Evolutionary conservation across 176 grass and related monocot genomes (phyloP).

Genomic region (Echinochloa phyllopogon): DNA sequence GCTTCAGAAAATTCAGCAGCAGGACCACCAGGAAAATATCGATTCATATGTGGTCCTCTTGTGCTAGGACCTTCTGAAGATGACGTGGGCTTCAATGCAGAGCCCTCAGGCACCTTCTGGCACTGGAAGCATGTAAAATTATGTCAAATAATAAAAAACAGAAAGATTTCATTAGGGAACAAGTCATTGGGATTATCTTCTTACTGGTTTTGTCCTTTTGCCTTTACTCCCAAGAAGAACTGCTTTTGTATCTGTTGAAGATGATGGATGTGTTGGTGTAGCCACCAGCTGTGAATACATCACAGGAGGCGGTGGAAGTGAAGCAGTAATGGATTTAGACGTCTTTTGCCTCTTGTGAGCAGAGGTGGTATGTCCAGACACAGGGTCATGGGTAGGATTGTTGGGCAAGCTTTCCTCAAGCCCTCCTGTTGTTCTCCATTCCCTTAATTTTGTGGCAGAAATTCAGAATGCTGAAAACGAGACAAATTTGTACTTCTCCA

Average conservation of each 20-base stretch:
- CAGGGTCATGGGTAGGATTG: slow-evolving; percentile 66
- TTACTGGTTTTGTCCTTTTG: slow-evolving; percentile 84
- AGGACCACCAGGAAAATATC: slow-evolving; percentile 50
- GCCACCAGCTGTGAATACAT: slow-evolving; percentile 62
- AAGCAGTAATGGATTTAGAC: slow-evolving; percentile 67
- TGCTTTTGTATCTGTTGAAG: slow-evolving; percentile 71
- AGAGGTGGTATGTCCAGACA: slow-evolving; percentile 74
- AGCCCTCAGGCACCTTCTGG: slow-evolving; percentile 60
- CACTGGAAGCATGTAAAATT: slow-evolving; percentile 54
- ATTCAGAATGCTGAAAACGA: slow-evolving; percentile 41
- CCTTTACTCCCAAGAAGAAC: slow-evolving; percentile 63
- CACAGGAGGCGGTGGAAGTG: slow-evolving; percentile 55
- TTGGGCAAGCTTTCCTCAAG: slow-evolving; percentile 53
- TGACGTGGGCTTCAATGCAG: slow-evolving; percentile 67
- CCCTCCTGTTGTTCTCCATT: slow-evolving; percentile 60
- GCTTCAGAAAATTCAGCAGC: slow-evolving; percentile 54
- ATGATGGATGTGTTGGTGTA: slow-evolving; percentile 67
- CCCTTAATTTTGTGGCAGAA: slow-evolving; percentile 46
- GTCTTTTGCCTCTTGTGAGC: slow-evolving; percentile 90
- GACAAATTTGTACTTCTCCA: neutral
- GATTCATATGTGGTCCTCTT: slow-evolving; percentile 68
- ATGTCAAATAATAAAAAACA: neutral
- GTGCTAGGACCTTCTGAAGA: slow-evolving; percentile 77
- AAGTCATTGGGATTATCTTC: slow-evolving; percentile 31
- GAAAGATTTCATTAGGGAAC: neutral